Conservation (phyloP, 306 rosid genomes). For the Acmispon strigosus region DNA sequence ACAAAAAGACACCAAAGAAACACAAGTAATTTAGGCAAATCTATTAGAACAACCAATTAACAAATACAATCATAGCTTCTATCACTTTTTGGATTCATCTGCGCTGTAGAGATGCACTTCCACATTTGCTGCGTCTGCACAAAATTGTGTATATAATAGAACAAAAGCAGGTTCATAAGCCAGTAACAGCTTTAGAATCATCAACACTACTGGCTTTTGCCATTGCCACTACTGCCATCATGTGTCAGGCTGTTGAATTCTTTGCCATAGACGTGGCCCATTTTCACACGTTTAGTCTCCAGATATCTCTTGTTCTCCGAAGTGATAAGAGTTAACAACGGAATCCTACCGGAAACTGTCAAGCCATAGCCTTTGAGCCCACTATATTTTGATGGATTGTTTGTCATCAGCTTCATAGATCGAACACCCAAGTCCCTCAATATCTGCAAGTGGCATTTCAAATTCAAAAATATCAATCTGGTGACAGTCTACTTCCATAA, state of each 20-base stretch:
- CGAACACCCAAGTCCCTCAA: conserved; percentile 70
- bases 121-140: not conserved
- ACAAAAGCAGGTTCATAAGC: conserved; percentile 5
- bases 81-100: not conserved
- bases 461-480: not conserved
- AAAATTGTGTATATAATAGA: not conserved
- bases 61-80: not conserved
- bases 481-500: not conserved
- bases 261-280: conserved; percentile 61
- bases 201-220: conserved; percentile 18
- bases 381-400: conserved; percentile 74
- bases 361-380: conserved; percentile 88
- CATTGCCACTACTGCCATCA: conserved; percentile 30
- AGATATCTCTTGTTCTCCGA: conserved; percentile 65
- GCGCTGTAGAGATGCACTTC: not conserved
- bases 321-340: conserved; percentile 61
- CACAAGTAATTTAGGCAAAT: conserved; percentile 8
- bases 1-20: not conserved
- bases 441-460: conserved; percentile 42
- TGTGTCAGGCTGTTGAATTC: conserved; percentile 31
- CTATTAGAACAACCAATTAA: conserved; percentile 10
- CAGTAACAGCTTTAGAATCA: conserved; percentile 24
- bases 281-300: conserved; percentile 70
- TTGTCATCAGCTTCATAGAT: conserved; percentile 87
- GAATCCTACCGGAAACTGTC: conserved; percentile 68